Base-by-base conservation (phyloP, 352 stramenopile genomes). In the Globisporangium radiosum region DNA sequence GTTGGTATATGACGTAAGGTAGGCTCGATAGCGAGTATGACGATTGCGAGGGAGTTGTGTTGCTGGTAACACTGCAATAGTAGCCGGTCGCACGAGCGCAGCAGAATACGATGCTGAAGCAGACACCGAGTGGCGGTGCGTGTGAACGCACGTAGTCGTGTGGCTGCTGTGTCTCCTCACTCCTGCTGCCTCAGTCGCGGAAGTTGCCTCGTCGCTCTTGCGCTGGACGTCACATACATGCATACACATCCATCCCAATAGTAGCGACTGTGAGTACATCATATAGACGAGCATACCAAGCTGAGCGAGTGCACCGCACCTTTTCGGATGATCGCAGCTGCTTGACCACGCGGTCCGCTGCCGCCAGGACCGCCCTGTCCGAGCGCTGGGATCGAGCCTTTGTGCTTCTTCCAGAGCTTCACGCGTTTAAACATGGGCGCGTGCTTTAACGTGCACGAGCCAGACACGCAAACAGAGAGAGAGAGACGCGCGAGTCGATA, bases 351-450 rank as follows among this genome's bases (percentile, higher is more conserved):
- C 37, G 80, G 81, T 1, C 70, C 78, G 7, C 68, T 69, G 40
- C 79, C 78, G 56, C 75, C 81, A 45, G 75, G 59, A 14, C 78
- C 81, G 59, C 84, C 81, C 56, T 92, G 77, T 19, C 81, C 82
- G 36, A 94, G 60, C 39, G 78, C 78, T 25, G 81, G 84, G 59
- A 90, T 87, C 36, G 78, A 62, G 33, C 84, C 84, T 63, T 88
- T 88, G 71, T 92, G 81, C 64, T 92, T 94, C 72, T 94, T 94
- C 84, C 84, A 94, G 60, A 94, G 66, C 66, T 92, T 92, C 62
- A 94, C 78, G 59, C 84, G 69, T 68, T 92, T 92, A 65, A 94
- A 94, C 81, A 94, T 92, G 51, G 84, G 84, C 55, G 84, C 84
- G 64, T 94, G 81, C 71, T 90, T 92, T 63, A 94, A 81, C 84